Percentiles rank a stretch among this genome's conserved stretches.
These are phyloP conservation scores for Brassica incana DNA, from an alignment of 345 rosid species.

Conservation along the genomic window DNA sequence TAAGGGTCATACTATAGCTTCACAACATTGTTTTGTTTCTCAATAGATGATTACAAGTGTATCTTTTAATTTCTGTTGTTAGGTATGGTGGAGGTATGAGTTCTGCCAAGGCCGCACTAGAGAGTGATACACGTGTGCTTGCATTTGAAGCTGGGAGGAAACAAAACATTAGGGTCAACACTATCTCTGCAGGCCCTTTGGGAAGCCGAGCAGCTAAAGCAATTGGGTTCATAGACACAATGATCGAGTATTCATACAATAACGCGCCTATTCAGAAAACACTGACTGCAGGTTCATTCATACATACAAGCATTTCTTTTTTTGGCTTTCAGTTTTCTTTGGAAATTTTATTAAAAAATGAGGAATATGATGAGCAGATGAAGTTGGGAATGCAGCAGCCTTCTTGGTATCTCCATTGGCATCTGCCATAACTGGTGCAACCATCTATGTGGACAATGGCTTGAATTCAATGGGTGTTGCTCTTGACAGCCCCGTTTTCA, in stretches of 20 bases:
- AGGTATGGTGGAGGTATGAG: slow-evolving; percentile 99
- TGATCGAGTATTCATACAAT: slow-evolving; percentile 80
- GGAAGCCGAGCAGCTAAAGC: slow-evolving; percentile 91
- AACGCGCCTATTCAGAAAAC: slow-evolving; percentile 90
- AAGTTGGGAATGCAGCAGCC: slow-evolving; percentile 91
- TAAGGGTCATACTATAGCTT: slow-evolving; percentile 24
- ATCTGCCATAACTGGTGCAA: slow-evolving; percentile 87
- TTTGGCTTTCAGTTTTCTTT: not conserved
- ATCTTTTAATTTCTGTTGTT: slow-evolving; percentile 13
- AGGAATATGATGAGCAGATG: slow-evolving; percentile 52
- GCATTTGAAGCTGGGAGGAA: slow-evolving; percentile 94
- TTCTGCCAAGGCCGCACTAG: slow-evolving; percentile 95
- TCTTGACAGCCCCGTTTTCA: slow-evolving; percentile 79
- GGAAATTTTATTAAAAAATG: not conserved
- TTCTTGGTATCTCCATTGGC: slow-evolving; percentile 91
- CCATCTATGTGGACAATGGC: slow-evolving; percentile 91
- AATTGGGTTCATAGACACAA: slow-evolving; percentile 77
- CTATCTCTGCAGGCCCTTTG: slow-evolving; percentile 89
- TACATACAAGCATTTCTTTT: not conserved
- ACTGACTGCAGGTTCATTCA: slow-evolving; percentile 60
- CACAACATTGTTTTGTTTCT: not conserved
- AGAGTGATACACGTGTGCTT: slow-evolving; percentile 90
- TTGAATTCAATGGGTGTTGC: slow-evolving; percentile 95
- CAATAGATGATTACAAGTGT: not conserved
- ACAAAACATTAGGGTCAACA: slow-evolving; percentile 75